Evolutionary conservation across 2,329 filamentous ascomycete species (phyloP).

Genomic region (Botrytis squamosa): DNA sequence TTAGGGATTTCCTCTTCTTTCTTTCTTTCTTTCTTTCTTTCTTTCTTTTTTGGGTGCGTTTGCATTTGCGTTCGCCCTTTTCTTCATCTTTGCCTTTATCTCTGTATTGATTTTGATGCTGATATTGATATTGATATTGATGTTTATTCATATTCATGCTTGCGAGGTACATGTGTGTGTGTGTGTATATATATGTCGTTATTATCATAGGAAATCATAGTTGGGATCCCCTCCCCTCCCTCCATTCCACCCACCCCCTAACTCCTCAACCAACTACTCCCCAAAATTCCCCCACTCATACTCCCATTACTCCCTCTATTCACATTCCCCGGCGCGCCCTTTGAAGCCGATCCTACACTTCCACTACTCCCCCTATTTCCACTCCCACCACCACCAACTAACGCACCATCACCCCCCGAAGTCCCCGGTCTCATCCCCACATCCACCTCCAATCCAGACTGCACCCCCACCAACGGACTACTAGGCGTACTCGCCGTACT

Average conservation of each 20-base stretch:
- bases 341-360: conserved; percentile 42
- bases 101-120: neutral
- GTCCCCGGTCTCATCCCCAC: neutral
- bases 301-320: conserved; percentile 32
- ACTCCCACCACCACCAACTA: conserved; percentile 43
- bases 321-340: neutral
- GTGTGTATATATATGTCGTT: neutral
- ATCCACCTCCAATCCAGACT: conserved; percentile 6
- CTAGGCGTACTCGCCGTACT: conserved; percentile 14
- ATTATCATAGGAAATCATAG: neutral
- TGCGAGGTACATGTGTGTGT: neutral
- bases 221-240: no score
- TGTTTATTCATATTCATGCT: neutral
- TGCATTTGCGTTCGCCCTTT: neutral
- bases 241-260: conserved; percentile 30
- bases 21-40: no score
- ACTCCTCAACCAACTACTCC: conserved; percentile 54
- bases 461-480: neutral
- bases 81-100: neutral
- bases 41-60: neutral
- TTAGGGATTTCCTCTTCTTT: neutral
- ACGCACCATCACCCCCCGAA: conserved; percentile 48
- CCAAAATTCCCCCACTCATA: conserved; percentile 48
- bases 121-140: neutral
- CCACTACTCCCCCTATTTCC: conserved; percentile 16